Evolutionary conservation across 23 red algal species (phyloP).

Genomic region (Gracilaria caudata): DNA sequence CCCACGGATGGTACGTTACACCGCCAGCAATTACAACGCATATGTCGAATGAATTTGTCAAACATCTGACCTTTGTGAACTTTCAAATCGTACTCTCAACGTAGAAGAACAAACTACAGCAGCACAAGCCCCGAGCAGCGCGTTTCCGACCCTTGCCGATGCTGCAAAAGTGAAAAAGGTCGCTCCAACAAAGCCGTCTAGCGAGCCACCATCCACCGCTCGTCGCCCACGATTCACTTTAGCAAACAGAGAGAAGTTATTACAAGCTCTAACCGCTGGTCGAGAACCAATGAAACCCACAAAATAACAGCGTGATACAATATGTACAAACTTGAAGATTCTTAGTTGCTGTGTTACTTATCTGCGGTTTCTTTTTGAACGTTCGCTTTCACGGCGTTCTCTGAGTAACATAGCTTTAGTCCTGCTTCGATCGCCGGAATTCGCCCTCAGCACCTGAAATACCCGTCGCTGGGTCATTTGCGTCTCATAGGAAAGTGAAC

Average conservation of each 20-base stretch:
- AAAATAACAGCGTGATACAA: background rate
- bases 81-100: background rate
- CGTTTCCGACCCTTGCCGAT: constrained; percentile 72
- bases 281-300: constrained; percentile 12
- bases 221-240: constrained; percentile 20
- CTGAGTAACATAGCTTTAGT: background rate
- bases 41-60: background rate
- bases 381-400: background rate
- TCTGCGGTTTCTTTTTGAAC: background rate
- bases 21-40: background rate
- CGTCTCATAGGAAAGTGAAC: constrained; percentile 28
- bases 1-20: constrained; percentile 28
- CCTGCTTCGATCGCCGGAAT: background rate
- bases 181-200: background rate
- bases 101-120: background rate
- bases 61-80: background rate
- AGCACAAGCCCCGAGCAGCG: constrained; percentile 28
- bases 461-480: constrained; percentile 29
- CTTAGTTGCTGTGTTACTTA: background rate
- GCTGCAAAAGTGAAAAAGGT: constrained; percentile 50
- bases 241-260: constrained; percentile 24
- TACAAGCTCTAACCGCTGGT: background rate
- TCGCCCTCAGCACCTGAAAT: constrained; percentile 7
- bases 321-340: background rate
- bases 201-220: background rate